Percentiles rank a stretch among this genome's conserved stretches.
Evolutionary conservation across 2,329 filamentous ascomycete genomes (phyloP).

Genomic region (Aureobasidium mangrovei): DNA sequence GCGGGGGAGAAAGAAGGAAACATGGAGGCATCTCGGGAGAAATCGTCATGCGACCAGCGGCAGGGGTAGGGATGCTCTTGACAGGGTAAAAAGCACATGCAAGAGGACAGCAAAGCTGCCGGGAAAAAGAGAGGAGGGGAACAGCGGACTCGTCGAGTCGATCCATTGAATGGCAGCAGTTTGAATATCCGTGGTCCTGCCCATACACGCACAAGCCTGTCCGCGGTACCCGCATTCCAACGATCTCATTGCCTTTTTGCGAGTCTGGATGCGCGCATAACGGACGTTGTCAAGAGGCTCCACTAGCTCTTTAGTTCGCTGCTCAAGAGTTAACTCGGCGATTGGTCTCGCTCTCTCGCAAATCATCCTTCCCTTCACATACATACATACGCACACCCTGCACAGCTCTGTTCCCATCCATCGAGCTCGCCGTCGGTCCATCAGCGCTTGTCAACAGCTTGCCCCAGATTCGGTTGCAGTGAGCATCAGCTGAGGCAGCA

Average conservation of each 20-base stretch:
- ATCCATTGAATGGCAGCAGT: neutral
- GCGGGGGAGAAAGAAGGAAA: conserved; percentile 6
- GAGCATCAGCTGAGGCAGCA: neutral
- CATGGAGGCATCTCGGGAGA: neutral
- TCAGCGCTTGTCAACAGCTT: neutral
- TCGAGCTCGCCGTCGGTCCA: neutral
- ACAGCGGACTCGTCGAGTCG: neutral
- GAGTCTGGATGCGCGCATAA: conserved; percentile 13
- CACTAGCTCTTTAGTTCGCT: conserved; percentile 11
- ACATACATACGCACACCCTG: neutral
- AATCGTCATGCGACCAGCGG: neutral
- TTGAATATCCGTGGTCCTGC: neutral
- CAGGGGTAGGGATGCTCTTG: neutral
- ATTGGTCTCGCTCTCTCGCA: conserved; percentile 2
- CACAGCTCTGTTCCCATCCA: neutral
- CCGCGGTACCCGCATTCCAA: conserved; percentile 15
- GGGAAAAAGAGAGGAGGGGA: neutral
- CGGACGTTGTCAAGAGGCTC: conserved; percentile 14
- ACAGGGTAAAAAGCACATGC: neutral
- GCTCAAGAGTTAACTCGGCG: conserved; percentile 10
- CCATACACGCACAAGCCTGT: conserved; percentile 9
- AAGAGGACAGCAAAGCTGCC: neutral
- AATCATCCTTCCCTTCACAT: neutral
- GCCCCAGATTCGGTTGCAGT: neutral
- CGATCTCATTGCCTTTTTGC: conserved; percentile 8